These are phyloP conservation scores for Sordariomycetes sp. DNA, from an alignment of 2,329 filamentous ascomycete species.

Conservation along the genomic window DNA sequence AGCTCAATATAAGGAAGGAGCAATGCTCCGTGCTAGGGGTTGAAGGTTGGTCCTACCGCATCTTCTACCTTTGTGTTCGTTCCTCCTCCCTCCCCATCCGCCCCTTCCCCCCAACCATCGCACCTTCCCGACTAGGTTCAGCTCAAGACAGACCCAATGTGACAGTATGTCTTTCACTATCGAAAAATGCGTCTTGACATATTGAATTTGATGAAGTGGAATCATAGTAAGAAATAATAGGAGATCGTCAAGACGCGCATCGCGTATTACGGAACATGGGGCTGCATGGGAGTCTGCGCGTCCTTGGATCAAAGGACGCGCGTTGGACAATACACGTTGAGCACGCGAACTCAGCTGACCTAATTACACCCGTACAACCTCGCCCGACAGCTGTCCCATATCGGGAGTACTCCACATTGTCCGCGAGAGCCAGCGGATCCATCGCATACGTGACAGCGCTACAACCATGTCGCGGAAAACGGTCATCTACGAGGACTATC, in stretches of 20 bases:
- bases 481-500: slow-evolving; percentile 31
- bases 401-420: not conserved
- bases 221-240: no score
- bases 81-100: not conserved
- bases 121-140: not conserved
- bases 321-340: not conserved
- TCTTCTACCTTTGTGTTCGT: not conserved
- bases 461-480: slow-evolving; percentile 28
- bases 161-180: no score
- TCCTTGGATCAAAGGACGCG: not conserved
- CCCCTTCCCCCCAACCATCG: not conserved
- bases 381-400: not conserved
- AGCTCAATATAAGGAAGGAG: not conserved
- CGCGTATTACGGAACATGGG: not conserved
- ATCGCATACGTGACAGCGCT: not conserved
- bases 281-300: not conserved
- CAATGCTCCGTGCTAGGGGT: not conserved
- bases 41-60: not conserved
- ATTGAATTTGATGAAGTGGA: no score
- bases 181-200: no score
- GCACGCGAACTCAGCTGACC: not conserved
- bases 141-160: no score
- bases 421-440: not conserved
- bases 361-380: not conserved
- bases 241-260: no score